Conservation (phyloP, 2,329 filamentous ascomycete species). For the Claviceps fusiformis region DNA sequence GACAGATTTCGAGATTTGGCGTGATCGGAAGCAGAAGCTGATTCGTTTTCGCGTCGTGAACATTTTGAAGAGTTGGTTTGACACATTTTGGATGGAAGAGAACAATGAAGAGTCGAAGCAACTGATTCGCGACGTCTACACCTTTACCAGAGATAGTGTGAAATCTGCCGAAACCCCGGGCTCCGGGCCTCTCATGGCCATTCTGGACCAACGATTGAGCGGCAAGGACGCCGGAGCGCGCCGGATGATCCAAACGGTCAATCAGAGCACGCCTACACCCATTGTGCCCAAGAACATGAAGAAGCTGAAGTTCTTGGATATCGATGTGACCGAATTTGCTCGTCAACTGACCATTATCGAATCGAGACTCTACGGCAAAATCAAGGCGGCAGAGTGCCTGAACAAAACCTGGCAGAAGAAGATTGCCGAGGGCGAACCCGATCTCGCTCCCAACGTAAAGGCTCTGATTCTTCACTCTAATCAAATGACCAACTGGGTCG, state of each 20-base stretch:
- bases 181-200: conserved; percentile 67
- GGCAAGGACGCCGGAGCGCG: conserved; percentile 81
- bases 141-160: conserved; percentile 82
- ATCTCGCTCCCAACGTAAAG: conserved; percentile 89
- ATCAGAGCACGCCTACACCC: conserved; percentile 66
- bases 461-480: conserved; percentile 95
- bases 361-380: conserved; percentile 85
- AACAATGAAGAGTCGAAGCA: conserved; percentile 71
- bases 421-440: conserved; percentile 62
- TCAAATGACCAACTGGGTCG: conserved; percentile 98
- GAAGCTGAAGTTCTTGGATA: conserved; percentile 96
- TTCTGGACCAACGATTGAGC: conserved; percentile 76
- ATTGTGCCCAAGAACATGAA: conserved; percentile 99
- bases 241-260: conserved; percentile 75
- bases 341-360: conserved; percentile 95
- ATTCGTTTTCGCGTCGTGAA: conserved; percentile 95
- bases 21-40: conserved; percentile 86
- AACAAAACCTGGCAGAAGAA: conserved; percentile 99
- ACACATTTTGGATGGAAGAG: conserved; percentile 98
- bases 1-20: conserved; percentile 73
- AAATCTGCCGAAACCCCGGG: conserved; percentile 89
- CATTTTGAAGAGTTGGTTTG: conserved; percentile 96
- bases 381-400: conserved; percentile 87
- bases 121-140: conserved; percentile 76
- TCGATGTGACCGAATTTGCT: conserved; percentile 93